These are phyloP conservation scores for Ramalina intermedia DNA, from an alignment of 495 filamentous ascomycete genomes.

Conservation along the genomic window DNA sequence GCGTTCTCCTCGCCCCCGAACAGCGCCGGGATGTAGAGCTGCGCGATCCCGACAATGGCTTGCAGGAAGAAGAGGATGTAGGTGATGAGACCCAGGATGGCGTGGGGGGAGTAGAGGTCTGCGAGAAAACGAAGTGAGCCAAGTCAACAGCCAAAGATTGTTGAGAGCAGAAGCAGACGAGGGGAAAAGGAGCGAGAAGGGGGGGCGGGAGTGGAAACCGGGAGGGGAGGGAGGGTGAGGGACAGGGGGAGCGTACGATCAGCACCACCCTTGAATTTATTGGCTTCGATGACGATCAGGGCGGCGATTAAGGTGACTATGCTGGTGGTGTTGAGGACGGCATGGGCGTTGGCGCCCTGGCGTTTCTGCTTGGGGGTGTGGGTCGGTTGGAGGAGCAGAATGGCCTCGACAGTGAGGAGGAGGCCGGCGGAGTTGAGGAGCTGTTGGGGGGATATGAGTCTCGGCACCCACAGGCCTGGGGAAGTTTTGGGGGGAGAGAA, in stretches of 20 bases:
- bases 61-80: constrained; percentile 57
- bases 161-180: not conserved
- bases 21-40: constrained; percentile 54
- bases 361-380: constrained; percentile 58
- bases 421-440: constrained; percentile 66
- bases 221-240: too few relatives aligned
- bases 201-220: not conserved
- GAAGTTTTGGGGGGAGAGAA: not conserved
- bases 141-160: not conserved
- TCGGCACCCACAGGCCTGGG: too few relatives aligned
- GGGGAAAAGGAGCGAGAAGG: not conserved
- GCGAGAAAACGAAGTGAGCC: not conserved
- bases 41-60: constrained; percentile 61
- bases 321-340: constrained; percentile 47
- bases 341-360: constrained; percentile 56
- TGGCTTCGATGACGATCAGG: constrained; percentile 65
- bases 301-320: constrained; percentile 47
- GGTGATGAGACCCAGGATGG: constrained; percentile 64
- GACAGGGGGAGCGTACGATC: constrained; percentile 20
- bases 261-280: constrained; percentile 49
- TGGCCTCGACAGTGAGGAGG: constrained; percentile 58
- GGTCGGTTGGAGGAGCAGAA: constrained; percentile 82
- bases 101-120: constrained; percentile 64
- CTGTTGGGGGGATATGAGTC: constrained; percentile 12
- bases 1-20: constrained; percentile 69